Evolutionary conservation across 108 stramenopile species (phyloP).

Genomic region (Cyclotella choctawhatcheeana): DNA sequence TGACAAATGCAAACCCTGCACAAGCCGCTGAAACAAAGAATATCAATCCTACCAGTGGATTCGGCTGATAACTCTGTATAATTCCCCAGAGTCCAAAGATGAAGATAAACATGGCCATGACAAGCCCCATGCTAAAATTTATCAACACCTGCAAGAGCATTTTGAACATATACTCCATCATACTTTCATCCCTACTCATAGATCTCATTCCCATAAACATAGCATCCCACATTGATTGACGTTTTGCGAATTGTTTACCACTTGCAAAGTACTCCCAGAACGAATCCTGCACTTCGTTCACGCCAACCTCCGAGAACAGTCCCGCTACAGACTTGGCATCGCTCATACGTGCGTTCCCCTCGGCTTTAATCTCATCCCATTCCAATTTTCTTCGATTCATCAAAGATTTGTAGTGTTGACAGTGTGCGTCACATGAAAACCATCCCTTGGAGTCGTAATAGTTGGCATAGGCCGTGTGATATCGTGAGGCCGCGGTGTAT

Average conservation of each 20-base stretch:
- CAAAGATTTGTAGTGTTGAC: slow-evolving; percentile 77
- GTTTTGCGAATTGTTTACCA: slow-evolving; percentile 87
- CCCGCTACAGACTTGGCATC: slow-evolving; percentile 89
- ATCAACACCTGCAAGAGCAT: slow-evolving; percentile 79
- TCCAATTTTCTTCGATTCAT: slow-evolving; percentile 64
- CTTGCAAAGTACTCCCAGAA: slow-evolving; percentile 87
- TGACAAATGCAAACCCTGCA: slow-evolving; percentile 87
- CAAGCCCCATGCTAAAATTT: slow-evolving; percentile 85
- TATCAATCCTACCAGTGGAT: slow-evolving; percentile 70
- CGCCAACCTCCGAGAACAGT: slow-evolving; percentile 82
- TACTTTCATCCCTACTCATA: slow-evolving; percentile 72
- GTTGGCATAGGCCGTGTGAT: slow-evolving; percentile 59
- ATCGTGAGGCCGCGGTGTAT: slow-evolving; percentile 66
- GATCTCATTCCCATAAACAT: slow-evolving; percentile 84
- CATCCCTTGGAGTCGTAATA: slow-evolving; percentile 86
- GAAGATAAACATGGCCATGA: slow-evolving; percentile 85
- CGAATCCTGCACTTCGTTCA: slow-evolving; percentile 81
- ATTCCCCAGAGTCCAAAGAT: slow-evolving; percentile 83
- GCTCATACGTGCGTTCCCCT: slow-evolving; percentile 82
- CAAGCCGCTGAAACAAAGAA: slow-evolving; percentile 79
- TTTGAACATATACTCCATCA: slow-evolving; percentile 75
- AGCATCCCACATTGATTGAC: slow-evolving; percentile 91
- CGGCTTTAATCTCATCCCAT: slow-evolving; percentile 72
- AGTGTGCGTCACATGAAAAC: slow-evolving; percentile 82
- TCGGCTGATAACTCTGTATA: slow-evolving; percentile 81